Conservation (phyloP, 2,329 filamentous ascomycete species). For the Davidsoniella eucalypti region DNA sequence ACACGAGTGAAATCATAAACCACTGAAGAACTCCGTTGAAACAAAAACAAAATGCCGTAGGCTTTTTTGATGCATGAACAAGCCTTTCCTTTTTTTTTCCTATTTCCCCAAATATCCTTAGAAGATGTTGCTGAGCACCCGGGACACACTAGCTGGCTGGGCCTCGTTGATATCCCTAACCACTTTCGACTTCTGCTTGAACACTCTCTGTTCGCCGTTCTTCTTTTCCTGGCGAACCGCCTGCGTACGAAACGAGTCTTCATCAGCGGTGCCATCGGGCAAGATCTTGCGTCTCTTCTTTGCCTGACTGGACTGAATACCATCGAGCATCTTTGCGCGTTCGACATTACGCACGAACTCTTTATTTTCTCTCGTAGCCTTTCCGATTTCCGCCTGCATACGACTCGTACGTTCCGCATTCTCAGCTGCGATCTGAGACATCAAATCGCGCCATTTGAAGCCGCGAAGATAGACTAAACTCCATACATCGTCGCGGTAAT, state of each 20-base stretch:
- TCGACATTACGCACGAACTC: conserved; percentile 67
- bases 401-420: conserved; percentile 63
- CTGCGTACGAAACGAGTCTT: conserved; percentile 15
- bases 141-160: conserved; percentile 37
- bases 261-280: conserved; percentile 18
- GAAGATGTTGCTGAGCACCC: conserved; percentile 50
- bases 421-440: conserved; percentile 65
- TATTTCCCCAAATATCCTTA: conserved; percentile 18
- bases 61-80: neutral
- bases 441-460: conserved; percentile 66
- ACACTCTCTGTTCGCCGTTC: conserved; percentile 29
- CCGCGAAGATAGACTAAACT: conserved; percentile 66
- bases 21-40: neutral
- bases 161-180: conserved; percentile 28
- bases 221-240: conserved; percentile 15
- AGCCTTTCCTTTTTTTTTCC: neutral
- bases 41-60: neutral
- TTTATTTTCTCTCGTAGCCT: conserved; percentile 64
- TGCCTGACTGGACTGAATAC: conserved; percentile 57
- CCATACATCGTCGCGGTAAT: conserved; percentile 79
- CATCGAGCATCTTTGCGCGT: conserved; percentile 61
- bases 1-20: too few relatives aligned
- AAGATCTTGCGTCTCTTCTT: conserved; percentile 29
- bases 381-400: conserved; percentile 61
- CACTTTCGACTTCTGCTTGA: conserved; percentile 49